Conservation (phyloP, 331 rosid genomes). For the Pyrus hybrid region DNA sequence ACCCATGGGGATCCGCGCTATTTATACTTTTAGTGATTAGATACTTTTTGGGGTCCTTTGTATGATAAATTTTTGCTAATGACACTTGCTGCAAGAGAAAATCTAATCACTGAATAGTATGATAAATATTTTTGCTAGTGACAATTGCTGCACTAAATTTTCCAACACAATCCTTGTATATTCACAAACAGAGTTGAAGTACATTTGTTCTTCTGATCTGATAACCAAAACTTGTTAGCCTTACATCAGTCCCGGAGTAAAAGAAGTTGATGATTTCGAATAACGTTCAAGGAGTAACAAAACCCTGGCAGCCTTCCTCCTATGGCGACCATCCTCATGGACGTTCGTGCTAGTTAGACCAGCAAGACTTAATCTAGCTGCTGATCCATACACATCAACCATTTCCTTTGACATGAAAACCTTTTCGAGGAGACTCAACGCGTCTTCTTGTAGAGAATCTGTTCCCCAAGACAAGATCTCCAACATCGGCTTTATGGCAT, state of each 20-base stretch:
- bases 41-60: no score
- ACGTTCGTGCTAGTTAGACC: constrained; percentile 39
- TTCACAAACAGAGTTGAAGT: background rate
- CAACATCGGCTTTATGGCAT: constrained; percentile 44
- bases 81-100: no score
- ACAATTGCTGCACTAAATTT: background rate
- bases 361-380: constrained; percentile 41
- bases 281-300: constrained; percentile 57
- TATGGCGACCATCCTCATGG: constrained; percentile 36
- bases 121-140: no score
- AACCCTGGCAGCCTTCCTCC: constrained; percentile 61
- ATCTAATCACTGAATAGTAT: no score
- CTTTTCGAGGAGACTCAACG: constrained; percentile 60
- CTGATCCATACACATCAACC: constrained; percentile 51
- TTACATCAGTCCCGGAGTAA: constrained; percentile 35
- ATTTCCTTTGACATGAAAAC: constrained; percentile 63
- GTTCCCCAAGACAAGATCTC: constrained; percentile 66
- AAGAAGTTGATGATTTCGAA: constrained; percentile 56
- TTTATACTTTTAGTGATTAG: no score
- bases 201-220: background rate
- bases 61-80: no score
- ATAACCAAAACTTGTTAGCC: constrained; percentile 11
- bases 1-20: no score
- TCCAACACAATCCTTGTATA: background rate
- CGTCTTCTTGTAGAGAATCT: constrained; percentile 52